Evolutionary conservation across 2,329 filamentous ascomycete genomes (phyloP).

Genomic region (Didymosphaeria variabile): DNA sequence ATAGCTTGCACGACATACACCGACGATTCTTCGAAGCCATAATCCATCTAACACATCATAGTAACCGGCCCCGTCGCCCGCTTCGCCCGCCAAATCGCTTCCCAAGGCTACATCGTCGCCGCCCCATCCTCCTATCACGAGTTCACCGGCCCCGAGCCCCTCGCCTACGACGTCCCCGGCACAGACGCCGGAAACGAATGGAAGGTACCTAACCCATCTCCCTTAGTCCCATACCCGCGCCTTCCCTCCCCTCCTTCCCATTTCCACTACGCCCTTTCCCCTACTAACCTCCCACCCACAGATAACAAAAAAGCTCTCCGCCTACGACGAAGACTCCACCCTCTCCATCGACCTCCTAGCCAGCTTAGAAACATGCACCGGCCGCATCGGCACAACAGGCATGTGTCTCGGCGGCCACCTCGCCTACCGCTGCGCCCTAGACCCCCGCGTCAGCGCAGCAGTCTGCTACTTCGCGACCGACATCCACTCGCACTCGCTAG

Average conservation of each 20-base stretch:
- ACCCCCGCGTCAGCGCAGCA: conserved; percentile 77
- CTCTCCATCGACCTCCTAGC: conserved; percentile 55
- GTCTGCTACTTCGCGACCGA: conserved; percentile 95
- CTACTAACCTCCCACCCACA: not conserved
- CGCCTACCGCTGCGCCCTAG: conserved; percentile 76
- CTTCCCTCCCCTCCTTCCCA: not conserved
- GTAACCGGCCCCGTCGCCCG: conserved; percentile 90
- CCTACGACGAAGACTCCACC: conserved; percentile 74
- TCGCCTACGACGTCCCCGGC: conserved; percentile 86
- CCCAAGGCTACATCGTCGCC: conserved; percentile 91
- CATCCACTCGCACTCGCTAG: conserved; percentile 81
- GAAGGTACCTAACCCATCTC: conserved; percentile 60
- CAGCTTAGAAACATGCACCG: conserved; percentile 67
- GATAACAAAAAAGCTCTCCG: conserved; percentile 81
- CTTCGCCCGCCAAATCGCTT: conserved; percentile 90
- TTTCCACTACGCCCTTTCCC: too few species aligned
- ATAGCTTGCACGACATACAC: too few species aligned
- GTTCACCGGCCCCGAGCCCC: conserved; percentile 83
- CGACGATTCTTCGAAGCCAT: too few species aligned
- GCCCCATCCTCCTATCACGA: conserved; percentile 93
- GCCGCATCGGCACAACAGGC: conserved; percentile 64
- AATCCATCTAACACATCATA: conserved; percentile 20
- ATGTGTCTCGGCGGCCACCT: conserved; percentile 90
- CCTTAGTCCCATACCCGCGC: not conserved
- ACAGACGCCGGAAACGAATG: conserved; percentile 88